Base-by-base conservation (phyloP, 2,329 filamentous ascomycete species). In the Coniochaeta sp. region DNA sequence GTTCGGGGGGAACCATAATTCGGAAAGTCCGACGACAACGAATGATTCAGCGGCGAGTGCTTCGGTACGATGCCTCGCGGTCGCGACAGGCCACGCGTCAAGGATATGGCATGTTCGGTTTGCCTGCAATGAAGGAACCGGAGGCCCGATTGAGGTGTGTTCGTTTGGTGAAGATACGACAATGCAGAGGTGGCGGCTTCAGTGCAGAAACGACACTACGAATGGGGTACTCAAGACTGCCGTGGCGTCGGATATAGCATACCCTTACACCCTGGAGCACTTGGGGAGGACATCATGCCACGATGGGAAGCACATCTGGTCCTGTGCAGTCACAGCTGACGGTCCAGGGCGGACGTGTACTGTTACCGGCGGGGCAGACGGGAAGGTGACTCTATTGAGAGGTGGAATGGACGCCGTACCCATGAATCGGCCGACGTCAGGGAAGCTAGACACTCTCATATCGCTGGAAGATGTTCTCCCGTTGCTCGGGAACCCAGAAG, bases 271-370 rank as follows among this genome's bases (percentile, higher is more conserved):
- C 6, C 70, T 91, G 50, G 72, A 72, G 14, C 81, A 89, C 57
- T 69, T 79, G 1, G 76, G 79, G 1, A 84, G 81, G 8, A 82
- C 85, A 57, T 79, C 82, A 2, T 83, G 86, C 62, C 93, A 98
- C 70, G 81, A 79, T 36, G 95, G 95, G 7, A 99, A 97, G 73
- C 92, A 97, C 69, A 86, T 98, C 7, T 98, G 93, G 93, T 87
- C 92, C 0, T 80, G 86, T 40, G 84, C 83, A 14, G 62, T 81
- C 8, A 65, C 72, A 9, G 7, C 54, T 24, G 54, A 38, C 30
- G 30, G 30, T n/a, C 32, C 61, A 64, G 61, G 75, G 61, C 68
- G 1, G 66, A 70, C 77, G 0, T 63, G 80, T 1, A 72, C 91
- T 22, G 86, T 84, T 4, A 92, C 90, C 1, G 95, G 95, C 14